These are phyloP conservation scores for Fomitopsis schrenkii DNA, from an alignment of 1,284 basidiomycete species.

Conservation along the genomic window DNA sequence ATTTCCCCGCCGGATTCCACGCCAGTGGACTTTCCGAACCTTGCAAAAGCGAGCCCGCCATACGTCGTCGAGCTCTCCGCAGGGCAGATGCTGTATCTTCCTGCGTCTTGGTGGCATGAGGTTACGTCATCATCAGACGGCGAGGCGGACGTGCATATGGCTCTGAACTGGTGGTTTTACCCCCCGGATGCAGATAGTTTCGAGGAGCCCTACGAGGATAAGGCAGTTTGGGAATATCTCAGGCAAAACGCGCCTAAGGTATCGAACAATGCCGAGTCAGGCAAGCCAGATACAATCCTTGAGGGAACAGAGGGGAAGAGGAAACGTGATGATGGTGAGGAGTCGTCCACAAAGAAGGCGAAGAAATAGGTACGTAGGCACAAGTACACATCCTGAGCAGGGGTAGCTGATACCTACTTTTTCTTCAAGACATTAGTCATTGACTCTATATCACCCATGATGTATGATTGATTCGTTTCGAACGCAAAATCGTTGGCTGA, in stretches of 20 bases:
- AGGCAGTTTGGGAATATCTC: slow-evolving; percentile 26
- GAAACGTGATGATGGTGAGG: slow-evolving; percentile 3
- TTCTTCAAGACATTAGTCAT: no score
- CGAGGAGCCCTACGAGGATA: slow-evolving; percentile 26
- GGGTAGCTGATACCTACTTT: no score
- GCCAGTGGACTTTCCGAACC: slow-evolving; percentile 16
- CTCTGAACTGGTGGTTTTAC: slow-evolving; percentile 35
- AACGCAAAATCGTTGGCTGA: no score
- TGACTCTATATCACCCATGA: no score
- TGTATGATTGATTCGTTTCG: no score
- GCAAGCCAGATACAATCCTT: background rate
- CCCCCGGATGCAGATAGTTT: slow-evolving; percentile 26
- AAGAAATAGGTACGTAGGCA: background rate
- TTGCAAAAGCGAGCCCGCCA: slow-evolving; percentile 22
- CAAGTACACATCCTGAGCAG: no score
- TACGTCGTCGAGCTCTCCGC: slow-evolving; percentile 28
- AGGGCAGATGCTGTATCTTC: slow-evolving; percentile 30
- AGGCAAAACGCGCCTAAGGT: slow-evolving; percentile 8
- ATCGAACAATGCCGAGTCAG: background rate
- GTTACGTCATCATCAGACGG: slow-evolving; percentile 26
- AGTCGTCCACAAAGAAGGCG: slow-evolving; percentile 4
- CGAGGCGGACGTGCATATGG: slow-evolving; percentile 26
- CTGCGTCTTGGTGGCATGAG: slow-evolving; percentile 33
- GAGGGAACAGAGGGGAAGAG: slow-evolving; percentile 8
- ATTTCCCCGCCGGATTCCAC: slow-evolving; percentile 12